Base-by-base conservation (phyloP, 768 basidiomycete species). In the Leccinum disarticulatum region DNA sequence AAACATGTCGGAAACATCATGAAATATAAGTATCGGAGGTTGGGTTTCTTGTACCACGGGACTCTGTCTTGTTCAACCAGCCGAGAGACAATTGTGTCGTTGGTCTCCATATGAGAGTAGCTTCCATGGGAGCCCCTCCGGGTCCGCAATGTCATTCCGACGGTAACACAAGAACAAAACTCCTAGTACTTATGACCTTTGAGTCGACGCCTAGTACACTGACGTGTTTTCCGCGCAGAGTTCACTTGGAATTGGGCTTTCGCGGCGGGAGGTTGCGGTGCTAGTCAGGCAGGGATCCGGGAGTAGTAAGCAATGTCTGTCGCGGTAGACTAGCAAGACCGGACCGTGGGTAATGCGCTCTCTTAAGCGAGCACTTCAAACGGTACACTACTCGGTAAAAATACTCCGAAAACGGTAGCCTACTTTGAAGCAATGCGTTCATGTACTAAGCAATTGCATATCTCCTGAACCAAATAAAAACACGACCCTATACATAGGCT, bases 21-120 rank as follows among this genome's bases (percentile, higher is more conserved):
- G 25, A 86, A 58, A 68, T 87, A 87, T 46, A 86, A 64, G 14
- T 75, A 33, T 22, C 85, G 73, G 59, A 87, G 71, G 60, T 86
- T 87, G 6, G 76, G 83, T 62, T 87, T 87, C 59, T 67, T 68
- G 67, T 86, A 86, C 86, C 86, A 87, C 48, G 84, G 83, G 2
- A 75, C 75, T 50, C 71, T 77, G 66, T 87, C 85, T 57, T 79
- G 74, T 22, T 54, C 27, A 10, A 54, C 59, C 4, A 68, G 61
- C 36, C 46, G 57, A 28, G 63, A 62, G 48, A 67, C 66, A 13
- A 57, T 41, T 3, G 58, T 56, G 4, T 59, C 48, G 30, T 55
- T 56, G 25, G 33, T 61, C 15, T 59, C 51, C 19, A 49, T 27
- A 19, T 36, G 43, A 51, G 49, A 2, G 46, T 62, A 31, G 27